Base-by-base conservation (phyloP, 2,329 filamentous ascomycete species). In the Emergomyces orientalis region DNA sequence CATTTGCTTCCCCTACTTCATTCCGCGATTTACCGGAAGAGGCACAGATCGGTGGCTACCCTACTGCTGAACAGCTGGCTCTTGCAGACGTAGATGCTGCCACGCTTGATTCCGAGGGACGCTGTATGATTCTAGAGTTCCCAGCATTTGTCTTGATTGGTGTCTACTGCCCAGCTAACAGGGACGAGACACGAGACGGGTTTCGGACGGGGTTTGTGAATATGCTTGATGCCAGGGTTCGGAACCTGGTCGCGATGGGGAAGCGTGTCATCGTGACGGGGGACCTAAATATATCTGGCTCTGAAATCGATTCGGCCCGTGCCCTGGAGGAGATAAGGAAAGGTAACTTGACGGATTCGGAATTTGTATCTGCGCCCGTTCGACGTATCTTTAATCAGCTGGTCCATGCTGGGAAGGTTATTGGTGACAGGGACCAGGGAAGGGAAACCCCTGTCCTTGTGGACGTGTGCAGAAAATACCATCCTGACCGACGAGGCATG, bases 101-200 rank as follows among this genome's bases (percentile, higher is more conserved):
- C 1, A 82, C 82, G 0, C 83, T 97, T 8, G 94, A 99, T 73
- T 89, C 90, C 0, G 94, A 99, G 78, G 94, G 94, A 0, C 88
- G 94, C 57, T 96, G 91, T 69, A 86, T 97, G 8, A 82, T 96
- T 52, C 81, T 99, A 3, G 94, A 97, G 72, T 97, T 99, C 68
- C 90, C 91, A 0, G 92, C 91, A 2, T 97, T 99, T 73, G 91
- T 99, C 4, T 82, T 99, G 19, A 84, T 99, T 59, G 94, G 93
- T 3, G 88, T 95, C 1, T 97, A 99, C 76, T 90, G 89, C 69
- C 94, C 94, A 13, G 94, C 93, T 27, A 91, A 89, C 69, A 86
- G 91, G 63, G 92, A 96, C 69, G 90, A 94, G 65, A 84, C 85
- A 2, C 84, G 94, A 32, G 88, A 92, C 68, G 86, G 89, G 66